A percentile compares a stretch with the other conserved stretches of the same genome.
Evolutionary conservation across 352 stramenopile genomes (phyloP).

Genomic region (Pythium aquatile): DNA sequence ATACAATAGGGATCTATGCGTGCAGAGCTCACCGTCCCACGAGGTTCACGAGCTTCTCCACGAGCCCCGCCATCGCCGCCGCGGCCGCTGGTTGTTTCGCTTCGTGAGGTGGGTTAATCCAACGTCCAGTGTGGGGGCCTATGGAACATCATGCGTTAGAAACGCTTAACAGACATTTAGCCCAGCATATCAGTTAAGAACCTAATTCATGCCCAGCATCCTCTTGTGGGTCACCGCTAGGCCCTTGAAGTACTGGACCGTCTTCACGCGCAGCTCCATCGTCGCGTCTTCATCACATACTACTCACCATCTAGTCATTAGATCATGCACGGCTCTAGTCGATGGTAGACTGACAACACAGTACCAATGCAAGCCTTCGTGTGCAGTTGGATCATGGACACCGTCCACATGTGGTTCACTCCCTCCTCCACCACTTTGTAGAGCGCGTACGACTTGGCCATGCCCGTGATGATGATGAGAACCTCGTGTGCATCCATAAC

Average conservation of each 20-base stretch:
- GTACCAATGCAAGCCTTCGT: constrained; percentile 75
- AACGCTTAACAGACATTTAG: too few species aligned
- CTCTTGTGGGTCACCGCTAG: constrained; percentile 52
- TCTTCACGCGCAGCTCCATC: constrained; percentile 88
- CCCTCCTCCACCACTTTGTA: constrained; percentile 90
- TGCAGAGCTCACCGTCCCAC: constrained; percentile 52
- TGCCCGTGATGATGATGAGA: constrained; percentile 86
- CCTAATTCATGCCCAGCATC: constrained; percentile 24
- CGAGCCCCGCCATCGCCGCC: constrained; percentile 64
- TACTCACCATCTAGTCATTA: constrained; percentile 11
- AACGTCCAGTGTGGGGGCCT: not conserved
- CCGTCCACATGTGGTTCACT: constrained; percentile 92
- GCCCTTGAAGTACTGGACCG: constrained; percentile 90
- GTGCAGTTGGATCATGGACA: constrained; percentile 86
- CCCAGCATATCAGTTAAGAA: constrained; percentile 1
- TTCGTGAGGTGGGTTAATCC: not conserved
- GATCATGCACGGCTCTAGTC: not conserved
- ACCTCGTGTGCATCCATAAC: constrained; percentile 88
- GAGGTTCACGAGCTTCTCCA: constrained; percentile 86
- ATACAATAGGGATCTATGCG: not conserved
- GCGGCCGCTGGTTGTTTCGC: not conserved
- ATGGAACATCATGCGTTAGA: not conserved
- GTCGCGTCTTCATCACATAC: constrained; percentile 90
- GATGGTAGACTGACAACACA: not conserved
- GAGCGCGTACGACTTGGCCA: constrained; percentile 83